Evolutionary conservation across 179 eudicot species (phyloP).

Genomic region (Corrigiola litoralis): DNA sequence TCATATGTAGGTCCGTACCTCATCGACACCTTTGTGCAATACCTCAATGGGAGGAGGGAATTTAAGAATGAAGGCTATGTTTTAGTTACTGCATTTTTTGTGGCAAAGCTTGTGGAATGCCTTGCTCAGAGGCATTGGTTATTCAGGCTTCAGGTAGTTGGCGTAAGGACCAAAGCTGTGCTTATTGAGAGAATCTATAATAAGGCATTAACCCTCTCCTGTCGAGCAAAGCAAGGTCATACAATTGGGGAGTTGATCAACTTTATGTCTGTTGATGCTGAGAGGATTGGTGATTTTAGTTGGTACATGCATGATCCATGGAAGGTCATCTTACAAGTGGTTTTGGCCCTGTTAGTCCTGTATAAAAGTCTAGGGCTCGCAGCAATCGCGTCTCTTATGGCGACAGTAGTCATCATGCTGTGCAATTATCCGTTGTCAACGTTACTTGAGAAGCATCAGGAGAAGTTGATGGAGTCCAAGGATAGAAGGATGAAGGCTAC

Average conservation of each 20-base stretch:
- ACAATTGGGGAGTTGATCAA: slow-evolving; percentile 72
- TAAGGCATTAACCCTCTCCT: slow-evolving; percentile 53
- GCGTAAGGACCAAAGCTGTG: slow-evolving; percentile 37
- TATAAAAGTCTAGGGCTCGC: slow-evolving; percentile 60
- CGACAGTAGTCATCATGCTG: slow-evolving; percentile 48
- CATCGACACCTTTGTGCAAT: slow-evolving; percentile 65
- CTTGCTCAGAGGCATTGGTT: slow-evolving; percentile 54
- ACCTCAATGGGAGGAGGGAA: slow-evolving; percentile 40
- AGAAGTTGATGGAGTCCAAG: slow-evolving; percentile 48
- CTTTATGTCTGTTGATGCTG: slow-evolving; percentile 68
- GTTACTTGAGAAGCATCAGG: slow-evolving; percentile 45
- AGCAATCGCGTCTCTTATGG: slow-evolving; percentile 48
- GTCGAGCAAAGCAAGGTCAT: slow-evolving; percentile 54
- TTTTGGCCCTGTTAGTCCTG: slow-evolving; percentile 45
- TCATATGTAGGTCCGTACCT: slow-evolving; percentile 74
- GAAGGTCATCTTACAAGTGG: slow-evolving; percentile 58
- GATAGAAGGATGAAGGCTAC: slow-evolving; percentile 67
- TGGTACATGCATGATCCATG: slow-evolving; percentile 68
- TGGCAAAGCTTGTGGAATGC: slow-evolving; percentile 56
- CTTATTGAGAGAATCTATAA: slow-evolving; percentile 42
- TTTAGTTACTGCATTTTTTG: slow-evolving; percentile 47
- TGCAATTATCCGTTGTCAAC: slow-evolving; percentile 50
- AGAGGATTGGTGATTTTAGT: slow-evolving; percentile 50
- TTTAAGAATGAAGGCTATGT: slow-evolving; percentile 40
- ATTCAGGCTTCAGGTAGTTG: slow-evolving; percentile 44